phyloP scores from a whole-genome alignment of 2,329 filamentous ascomycete genomes.

The Colletotrichum viniferum region DNA sequence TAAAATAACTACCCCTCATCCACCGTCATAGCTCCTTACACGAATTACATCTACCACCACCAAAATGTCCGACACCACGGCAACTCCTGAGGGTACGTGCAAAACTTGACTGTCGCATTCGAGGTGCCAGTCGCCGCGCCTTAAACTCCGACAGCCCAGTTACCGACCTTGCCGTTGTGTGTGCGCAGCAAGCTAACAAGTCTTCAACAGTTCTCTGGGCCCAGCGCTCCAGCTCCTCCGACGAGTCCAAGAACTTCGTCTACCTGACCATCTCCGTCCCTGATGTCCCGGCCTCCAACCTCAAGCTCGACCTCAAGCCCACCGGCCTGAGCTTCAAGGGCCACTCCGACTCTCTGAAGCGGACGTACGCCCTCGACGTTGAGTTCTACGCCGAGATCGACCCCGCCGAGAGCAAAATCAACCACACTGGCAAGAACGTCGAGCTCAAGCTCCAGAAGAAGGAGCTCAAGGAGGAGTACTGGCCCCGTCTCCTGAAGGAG shows the following conservation, averaged over 20 bases:
- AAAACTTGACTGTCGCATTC: not conserved
- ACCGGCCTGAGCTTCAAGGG: slow-evolving; percentile 81
- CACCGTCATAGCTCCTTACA: slow-evolving; percentile 19
- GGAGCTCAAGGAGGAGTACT: slow-evolving; percentile 92
- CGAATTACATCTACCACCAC: slow-evolving; percentile 10
- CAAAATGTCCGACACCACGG: slow-evolving; percentile 31
- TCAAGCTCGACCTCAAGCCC: slow-evolving; percentile 85
- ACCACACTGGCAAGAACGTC: slow-evolving; percentile 87
- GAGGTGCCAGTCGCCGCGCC: not conserved
- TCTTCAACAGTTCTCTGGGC: slow-evolving; percentile 84
- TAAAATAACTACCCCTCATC: slow-evolving; percentile 18
- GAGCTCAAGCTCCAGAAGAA: slow-evolving; percentile 96
- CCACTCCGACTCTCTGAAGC: slow-evolving; percentile 82
- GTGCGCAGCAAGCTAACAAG: not conserved
- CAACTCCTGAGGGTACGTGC: slow-evolving; percentile 44
- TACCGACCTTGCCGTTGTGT: not conserved
- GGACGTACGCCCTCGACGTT: slow-evolving; percentile 83
- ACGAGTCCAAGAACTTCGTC: slow-evolving; percentile 89
- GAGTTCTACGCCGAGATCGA: slow-evolving; percentile 94
- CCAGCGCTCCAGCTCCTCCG: slow-evolving; percentile 85
- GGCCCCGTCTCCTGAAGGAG: slow-evolving; percentile 94
- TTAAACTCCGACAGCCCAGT: not conserved
- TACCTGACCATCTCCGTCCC: slow-evolving; percentile 90
- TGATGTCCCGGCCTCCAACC: slow-evolving; percentile 76
- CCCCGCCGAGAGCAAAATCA: slow-evolving; percentile 78